Conservation (phyloP, 306 rosid species). For the Vigna reflexopilosa region DNA sequence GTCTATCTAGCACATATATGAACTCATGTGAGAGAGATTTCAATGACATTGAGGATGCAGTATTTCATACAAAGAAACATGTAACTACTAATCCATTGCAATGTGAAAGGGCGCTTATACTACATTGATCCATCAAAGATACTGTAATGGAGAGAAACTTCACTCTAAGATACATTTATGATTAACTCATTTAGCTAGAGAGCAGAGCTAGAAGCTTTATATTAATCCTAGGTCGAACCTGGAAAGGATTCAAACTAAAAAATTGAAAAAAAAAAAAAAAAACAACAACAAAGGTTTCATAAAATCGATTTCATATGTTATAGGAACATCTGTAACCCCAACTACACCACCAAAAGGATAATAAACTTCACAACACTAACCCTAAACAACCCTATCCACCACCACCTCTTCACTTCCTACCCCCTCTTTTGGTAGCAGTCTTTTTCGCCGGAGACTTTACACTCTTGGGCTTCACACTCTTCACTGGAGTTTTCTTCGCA, state of each 20-base stretch:
- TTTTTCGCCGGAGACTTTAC: constrained; percentile 6
- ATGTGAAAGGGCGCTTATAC: constrained; percentile 2
- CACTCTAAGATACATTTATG: constrained; percentile 26
- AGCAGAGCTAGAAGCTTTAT: constrained; percentile 7
- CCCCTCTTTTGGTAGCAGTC: neutral
- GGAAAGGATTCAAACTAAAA: neutral
- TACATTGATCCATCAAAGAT: neutral
- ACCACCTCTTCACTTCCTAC: neutral
- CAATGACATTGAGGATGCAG: neutral
- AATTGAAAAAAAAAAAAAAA: neutral
- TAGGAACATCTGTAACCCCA: constrained; percentile 24
- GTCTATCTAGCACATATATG: neutral
- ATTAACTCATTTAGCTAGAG: constrained; percentile 1
- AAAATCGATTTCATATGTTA: constrained; percentile 21
- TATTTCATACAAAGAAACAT: neutral
- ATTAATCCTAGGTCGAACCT: neutral
- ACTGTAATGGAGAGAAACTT: neutral
- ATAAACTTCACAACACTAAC: constrained; percentile 23
- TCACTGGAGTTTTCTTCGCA: neutral
- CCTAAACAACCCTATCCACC: constrained; percentile 2
- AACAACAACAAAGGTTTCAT: neutral
- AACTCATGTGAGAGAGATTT: neutral
- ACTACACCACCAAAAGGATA: constrained; percentile 21
- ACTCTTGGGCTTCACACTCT: constrained; percentile 19
- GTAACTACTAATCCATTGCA: neutral